phyloP scores from a whole-genome alignment of 371 early-diverging fungal species.

The Syncephalastrum sp. region DNA sequence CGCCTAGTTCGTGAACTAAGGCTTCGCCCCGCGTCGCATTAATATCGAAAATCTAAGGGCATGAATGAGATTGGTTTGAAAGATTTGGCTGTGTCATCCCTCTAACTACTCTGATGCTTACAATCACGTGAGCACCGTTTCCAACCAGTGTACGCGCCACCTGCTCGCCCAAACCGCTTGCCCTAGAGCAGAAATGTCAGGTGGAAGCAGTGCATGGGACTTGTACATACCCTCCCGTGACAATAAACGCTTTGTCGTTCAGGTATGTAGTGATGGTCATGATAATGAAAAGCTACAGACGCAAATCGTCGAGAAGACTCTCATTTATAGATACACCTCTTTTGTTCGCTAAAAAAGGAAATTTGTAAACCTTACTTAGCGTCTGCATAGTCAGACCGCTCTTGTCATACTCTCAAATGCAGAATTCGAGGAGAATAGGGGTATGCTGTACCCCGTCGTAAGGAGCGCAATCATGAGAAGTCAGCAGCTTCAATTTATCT shows the following conservation, averaged over 20 bases:
- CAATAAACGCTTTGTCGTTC: slow-evolving; percentile 28
- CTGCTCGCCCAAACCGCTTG: slow-evolving; percentile 41
- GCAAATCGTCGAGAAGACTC: neutral
- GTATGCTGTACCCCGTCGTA: too few relatives aligned
- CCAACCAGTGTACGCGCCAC: slow-evolving; percentile 23
- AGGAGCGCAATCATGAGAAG: too few relatives aligned
- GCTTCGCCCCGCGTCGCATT: slow-evolving; percentile 26
- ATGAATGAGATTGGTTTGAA: neutral
- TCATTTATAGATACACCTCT: slow-evolving; percentile 9
- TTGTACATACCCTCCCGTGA: slow-evolving; percentile 38
- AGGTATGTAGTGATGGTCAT: slow-evolving; percentile 19
- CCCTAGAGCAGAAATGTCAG: slow-evolving; percentile 18
- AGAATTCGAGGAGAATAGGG: too few relatives aligned
- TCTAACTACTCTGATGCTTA: slow-evolving; percentile 6
- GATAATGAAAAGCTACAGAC: neutral
- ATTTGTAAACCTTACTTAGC: neutral
- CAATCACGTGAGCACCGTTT: slow-evolving; percentile 26
- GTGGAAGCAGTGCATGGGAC: neutral
- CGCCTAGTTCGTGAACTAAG: slow-evolving; percentile 28
- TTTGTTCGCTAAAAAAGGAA: slow-evolving; percentile 42
- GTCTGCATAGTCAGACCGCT: too few relatives aligned
- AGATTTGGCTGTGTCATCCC: neutral
- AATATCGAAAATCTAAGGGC: slow-evolving; percentile 52
- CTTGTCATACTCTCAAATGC: too few relatives aligned
- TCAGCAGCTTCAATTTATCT: too few relatives aligned